Evolutionary conservation across 2,329 filamentous ascomycete genomes (phyloP), one percentile per base, ranked within the genome.

Genomic region (Pyricularia pennisetigena): DNA sequence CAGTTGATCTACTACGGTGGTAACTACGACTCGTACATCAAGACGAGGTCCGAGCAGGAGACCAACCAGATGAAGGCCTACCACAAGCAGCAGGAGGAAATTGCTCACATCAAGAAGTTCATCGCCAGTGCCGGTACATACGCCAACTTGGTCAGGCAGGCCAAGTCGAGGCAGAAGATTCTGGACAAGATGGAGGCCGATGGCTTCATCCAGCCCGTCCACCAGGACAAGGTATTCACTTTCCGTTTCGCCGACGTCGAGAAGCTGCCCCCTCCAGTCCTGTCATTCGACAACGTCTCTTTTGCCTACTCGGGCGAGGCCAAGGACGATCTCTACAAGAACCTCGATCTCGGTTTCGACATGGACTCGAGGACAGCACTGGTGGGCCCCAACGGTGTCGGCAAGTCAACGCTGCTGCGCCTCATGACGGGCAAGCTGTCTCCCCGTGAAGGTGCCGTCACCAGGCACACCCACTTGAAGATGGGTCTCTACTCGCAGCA

Each of bases 171-270:
- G 72, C 95, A 99, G 82, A 99, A 99, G 92, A 98, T 98, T 80
- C 86, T 98, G 73, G 95, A 99, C 87, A 99, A 99, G 90, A 99
- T 99, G 95, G 94, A 98, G 86, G 95, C 96, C 74, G 95, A 99
- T 76, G 95, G 95, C 73, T 95, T 98, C 81, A 98, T 99, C 78
- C 90, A 99, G 82, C 92, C 93, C 69, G 93, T 99, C 71, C 81
- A 85, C 68, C 82, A 87, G 72, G 95, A 99, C 82, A 87, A 88
- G 71, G 90, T 97, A 77, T 99, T 99, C 83, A 94, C 90, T 69
- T 99, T 99, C 90, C 90, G 94, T 76, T 99, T 99, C 80, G 95
- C 95, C 73, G 94, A 98, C 76, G 95, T 98, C 68, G 95, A 99
- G 79, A 99, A 99, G 86, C 90, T 99, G n/a, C 95, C 95, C 14